A percentile compares a stretch with the other conserved stretches of the same genome.
These are phyloP conservation scores for Gonium pectorale DNA, from an alignment of 139 green algal species.

Conservation along the genomic window DNA sequence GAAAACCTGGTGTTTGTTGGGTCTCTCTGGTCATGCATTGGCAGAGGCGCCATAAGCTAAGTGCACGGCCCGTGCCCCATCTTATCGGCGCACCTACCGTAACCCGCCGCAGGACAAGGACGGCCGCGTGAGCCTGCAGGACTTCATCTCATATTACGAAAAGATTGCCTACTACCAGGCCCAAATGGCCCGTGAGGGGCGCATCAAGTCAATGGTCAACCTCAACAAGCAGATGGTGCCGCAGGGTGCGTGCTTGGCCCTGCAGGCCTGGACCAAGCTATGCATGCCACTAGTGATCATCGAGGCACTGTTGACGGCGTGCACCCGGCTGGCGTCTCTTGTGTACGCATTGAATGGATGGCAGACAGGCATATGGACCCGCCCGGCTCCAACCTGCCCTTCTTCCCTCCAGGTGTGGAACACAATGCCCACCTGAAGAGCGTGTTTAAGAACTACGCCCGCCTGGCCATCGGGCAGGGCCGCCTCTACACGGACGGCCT, in stretches of 20 bases:
- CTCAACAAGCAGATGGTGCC: conserved; percentile 53
- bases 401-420: conserved; percentile 45
- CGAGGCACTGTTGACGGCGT: too few relatives aligned
- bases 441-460: conserved; percentile 71
- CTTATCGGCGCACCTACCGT: too few relatives aligned
- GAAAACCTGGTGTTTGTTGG: too few relatives aligned
- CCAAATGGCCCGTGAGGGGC: conserved; percentile 53
- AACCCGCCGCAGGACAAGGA: conserved; percentile 55
- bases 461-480: conserved; percentile 58
- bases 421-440: conserved; percentile 60
- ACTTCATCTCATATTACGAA: conserved; percentile 64
- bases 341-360: too few relatives aligned
- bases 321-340: too few relatives aligned
- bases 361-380: too few relatives aligned
- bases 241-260: conserved; percentile 2
- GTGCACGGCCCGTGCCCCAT: too few relatives aligned
- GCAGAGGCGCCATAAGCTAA: too few relatives aligned
- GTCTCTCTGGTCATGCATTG: too few relatives aligned
- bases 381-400: too few relatives aligned
- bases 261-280: too few relatives aligned
- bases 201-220: conserved; percentile 54
- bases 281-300: too few relatives aligned
- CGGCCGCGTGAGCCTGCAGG: conserved; percentile 63
- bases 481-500: conserved; percentile 56
- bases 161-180: conserved; percentile 61